phyloP scores from a whole-genome alignment of 2,329 filamentous ascomycete species.

The Cladobotryum mycophilum region DNA sequence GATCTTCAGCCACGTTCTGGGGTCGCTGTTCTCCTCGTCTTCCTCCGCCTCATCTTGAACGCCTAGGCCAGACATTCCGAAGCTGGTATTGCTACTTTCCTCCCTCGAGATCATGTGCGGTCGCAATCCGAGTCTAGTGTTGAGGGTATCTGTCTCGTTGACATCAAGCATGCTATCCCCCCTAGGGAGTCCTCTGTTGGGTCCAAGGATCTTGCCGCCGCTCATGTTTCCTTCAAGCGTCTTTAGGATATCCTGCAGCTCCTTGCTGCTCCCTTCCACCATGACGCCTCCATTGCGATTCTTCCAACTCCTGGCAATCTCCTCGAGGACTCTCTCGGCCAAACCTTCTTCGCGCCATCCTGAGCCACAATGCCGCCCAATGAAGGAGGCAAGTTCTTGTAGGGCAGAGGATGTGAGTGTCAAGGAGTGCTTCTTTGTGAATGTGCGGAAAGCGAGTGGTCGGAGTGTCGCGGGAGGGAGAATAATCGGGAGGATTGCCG shows the following conservation, averaged over 20 bases:
- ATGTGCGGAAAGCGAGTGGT: conserved; percentile 87
- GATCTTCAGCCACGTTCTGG: conserved; percentile 77
- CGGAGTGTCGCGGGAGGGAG: conserved; percentile 81
- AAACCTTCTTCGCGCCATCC: conserved; percentile 95
- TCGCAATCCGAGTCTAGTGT: conserved; percentile 51
- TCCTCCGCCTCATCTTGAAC: conserved; percentile 50
- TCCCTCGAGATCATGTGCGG: conserved; percentile 43
- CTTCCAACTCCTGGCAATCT: conserved; percentile 89
- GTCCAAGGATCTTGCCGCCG: conserved; percentile 63
- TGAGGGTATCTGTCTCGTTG: conserved; percentile 45
- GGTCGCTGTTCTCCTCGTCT: conserved; percentile 57
- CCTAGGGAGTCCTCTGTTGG: conserved; percentile 43
- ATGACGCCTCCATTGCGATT: conserved; percentile 82
- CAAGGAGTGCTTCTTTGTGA: conserved; percentile 95
- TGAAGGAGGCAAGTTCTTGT: conserved; percentile 77
- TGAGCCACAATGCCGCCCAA: conserved; percentile 88
- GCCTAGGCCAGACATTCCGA: conserved; percentile 50
- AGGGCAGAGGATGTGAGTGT: conserved; percentile 85
- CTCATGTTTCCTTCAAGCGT: conserved; percentile 82
- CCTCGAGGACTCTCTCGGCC: conserved; percentile 86
- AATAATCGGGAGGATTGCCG: conserved; percentile 76
- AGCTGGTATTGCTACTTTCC: conserved; percentile 60
- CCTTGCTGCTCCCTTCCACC: conserved; percentile 71
- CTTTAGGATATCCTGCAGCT: conserved; percentile 76
- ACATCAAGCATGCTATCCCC: conserved; percentile 58